These are phyloP conservation scores for Tilletia indica DNA, from an alignment of 1,284 basidiomycete genomes.

Conservation along the genomic window DNA sequence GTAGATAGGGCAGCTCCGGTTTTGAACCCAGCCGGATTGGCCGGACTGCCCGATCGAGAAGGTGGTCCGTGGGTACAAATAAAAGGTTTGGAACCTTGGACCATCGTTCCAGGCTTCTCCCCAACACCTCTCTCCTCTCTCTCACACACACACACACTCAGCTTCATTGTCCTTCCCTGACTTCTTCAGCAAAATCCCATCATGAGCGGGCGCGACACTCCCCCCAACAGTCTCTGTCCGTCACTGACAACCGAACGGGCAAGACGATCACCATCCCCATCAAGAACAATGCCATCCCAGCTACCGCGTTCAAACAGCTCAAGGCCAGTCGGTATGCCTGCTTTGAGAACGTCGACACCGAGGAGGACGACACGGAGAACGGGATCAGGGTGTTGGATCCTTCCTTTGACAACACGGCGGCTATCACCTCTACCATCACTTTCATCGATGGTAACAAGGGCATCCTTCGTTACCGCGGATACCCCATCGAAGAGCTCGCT, in stretches of 20 bases:
- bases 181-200: background rate
- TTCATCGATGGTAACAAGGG: slow-evolving; percentile 70
- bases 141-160: background rate
- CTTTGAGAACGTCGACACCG: slow-evolving; percentile 32
- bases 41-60: too few species aligned
- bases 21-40: too few species aligned
- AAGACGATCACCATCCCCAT: slow-evolving; percentile 69
- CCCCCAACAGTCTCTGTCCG: slow-evolving; percentile 61
- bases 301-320: slow-evolving; percentile 73
- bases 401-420: slow-evolving; percentile 72
- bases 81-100: too few species aligned
- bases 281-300: slow-evolving; percentile 53
- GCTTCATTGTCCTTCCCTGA: background rate
- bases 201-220: background rate
- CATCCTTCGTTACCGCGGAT: slow-evolving; percentile 61
- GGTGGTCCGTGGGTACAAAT: too few species aligned
- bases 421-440: slow-evolving; percentile 75
- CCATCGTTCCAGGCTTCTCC: too few species aligned
- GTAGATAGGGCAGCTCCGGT: too few species aligned
- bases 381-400: slow-evolving; percentile 28
- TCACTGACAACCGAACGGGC: slow-evolving; percentile 79
- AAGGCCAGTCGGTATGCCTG: slow-evolving; percentile 61
- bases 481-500: slow-evolving; percentile 85
- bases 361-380: slow-evolving; percentile 68
- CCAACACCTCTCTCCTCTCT: too few species aligned